A percentile compares a stretch with the other conserved stretches of the same genome.
These are phyloP conservation scores for Yamadazyma friedrichii DNA, from an alignment of 1,139 yeast species.

Conservation along the genomic window DNA sequence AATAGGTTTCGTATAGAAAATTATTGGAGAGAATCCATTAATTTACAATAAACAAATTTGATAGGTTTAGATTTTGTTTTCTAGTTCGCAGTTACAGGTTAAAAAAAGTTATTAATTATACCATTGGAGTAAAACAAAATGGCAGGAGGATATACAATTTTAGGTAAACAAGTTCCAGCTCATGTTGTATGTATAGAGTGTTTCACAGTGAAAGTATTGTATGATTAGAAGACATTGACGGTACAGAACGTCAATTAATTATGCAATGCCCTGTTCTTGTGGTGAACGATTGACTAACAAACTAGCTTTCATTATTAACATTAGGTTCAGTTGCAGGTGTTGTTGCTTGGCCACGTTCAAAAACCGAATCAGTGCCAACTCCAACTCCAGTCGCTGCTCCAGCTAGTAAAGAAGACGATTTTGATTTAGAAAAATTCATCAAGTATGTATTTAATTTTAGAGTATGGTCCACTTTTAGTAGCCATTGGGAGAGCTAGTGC, in stretches of 20 bases:
- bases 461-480: too few relatives aligned
- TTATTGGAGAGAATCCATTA: conserved; percentile 57
- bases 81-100: conserved; percentile 3
- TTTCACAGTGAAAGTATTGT: background rate
- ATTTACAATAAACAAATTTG: conserved; percentile 7
- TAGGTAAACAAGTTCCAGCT: conserved; percentile 65
- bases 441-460: conserved; percentile 40
- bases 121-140: conserved; percentile 21
- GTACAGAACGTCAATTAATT: background rate
- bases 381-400: conserved; percentile 32
- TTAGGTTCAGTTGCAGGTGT: conserved; percentile 39
- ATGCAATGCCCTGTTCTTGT: too few relatives aligned
- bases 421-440: conserved; percentile 60
- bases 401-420: conserved; percentile 47
- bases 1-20: conserved; percentile 52
- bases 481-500: too few relatives aligned
- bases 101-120: background rate
- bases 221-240: background rate
- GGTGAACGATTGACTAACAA: conserved; percentile 14
- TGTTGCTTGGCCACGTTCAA: conserved; percentile 38
- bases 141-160: conserved; percentile 63
- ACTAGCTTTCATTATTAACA: conserved; percentile 44
- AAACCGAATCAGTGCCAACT: conserved; percentile 21
- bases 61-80: conserved; percentile 1
- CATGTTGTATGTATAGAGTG: conserved; percentile 51